These are phyloP conservation scores for Artemisia annua DNA, from an alignment of 129 eudicot species.

Conservation along the genomic window DNA sequence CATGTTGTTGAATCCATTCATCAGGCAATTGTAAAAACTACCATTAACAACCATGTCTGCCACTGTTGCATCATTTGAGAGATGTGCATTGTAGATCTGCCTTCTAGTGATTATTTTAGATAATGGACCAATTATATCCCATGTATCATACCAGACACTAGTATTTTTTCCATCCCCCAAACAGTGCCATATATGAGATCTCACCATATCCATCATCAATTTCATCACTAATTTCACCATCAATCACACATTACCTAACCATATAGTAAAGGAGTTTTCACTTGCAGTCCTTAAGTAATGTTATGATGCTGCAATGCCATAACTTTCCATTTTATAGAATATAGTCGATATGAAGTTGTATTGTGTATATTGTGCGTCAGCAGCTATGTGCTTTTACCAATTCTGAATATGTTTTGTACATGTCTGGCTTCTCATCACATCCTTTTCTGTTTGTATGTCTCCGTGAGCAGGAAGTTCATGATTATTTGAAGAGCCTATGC, in stretches of 20 bases:
- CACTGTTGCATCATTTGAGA: too few relatives aligned
- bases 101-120: too few relatives aligned
- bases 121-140: too few relatives aligned
- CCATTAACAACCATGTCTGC: too few relatives aligned
- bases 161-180: too few relatives aligned
- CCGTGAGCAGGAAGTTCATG: slow-evolving; percentile 86
- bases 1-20: too few relatives aligned
- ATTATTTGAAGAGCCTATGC: slow-evolving; percentile 84
- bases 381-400: neutral
- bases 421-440: slow-evolving; percentile 14
- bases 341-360: neutral
- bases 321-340: neutral
- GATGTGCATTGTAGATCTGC: too few relatives aligned
- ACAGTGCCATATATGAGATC: too few relatives aligned
- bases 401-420: neutral
- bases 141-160: too few relatives aligned
- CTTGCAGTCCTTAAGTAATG: too few relatives aligned
- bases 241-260: neutral
- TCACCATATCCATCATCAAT: neutral
- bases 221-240: neutral
- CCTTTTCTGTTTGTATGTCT: slow-evolving; percentile 10
- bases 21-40: too few relatives aligned
- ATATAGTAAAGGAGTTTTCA: too few relatives aligned
- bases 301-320: neutral
- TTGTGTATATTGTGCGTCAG: neutral